These are phyloP conservation scores for Trifolium pratense DNA, from an alignment of 306 rosid species.

Conservation along the genomic window DNA sequence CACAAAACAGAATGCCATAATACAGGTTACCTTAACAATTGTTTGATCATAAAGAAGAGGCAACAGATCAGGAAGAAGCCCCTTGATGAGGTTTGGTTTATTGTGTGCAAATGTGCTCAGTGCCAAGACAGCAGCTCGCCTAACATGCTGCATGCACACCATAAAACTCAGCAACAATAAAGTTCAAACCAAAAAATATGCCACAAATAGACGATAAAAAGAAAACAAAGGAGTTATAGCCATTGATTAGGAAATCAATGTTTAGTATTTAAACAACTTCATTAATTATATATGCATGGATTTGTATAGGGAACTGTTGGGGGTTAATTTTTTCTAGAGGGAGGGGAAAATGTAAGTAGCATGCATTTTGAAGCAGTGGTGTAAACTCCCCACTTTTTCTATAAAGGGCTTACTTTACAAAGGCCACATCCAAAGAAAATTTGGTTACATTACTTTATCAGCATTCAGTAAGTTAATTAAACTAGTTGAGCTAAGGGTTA, in stretches of 20 bases:
- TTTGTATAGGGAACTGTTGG: background rate
- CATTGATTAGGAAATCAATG: background rate
- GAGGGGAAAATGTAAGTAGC: background rate
- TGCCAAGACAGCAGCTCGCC: constrained; percentile 99
- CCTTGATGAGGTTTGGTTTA: constrained; percentile 93
- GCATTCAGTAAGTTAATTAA: constrained; percentile 26
- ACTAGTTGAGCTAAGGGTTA: too few relatives aligned
- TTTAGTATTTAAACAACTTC: background rate
- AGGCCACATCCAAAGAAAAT: background rate
- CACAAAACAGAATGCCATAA: constrained; percentile 1
- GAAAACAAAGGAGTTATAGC: background rate
- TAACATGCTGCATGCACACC: constrained; percentile 78
- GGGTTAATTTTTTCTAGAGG: background rate
- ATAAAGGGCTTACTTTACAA: background rate
- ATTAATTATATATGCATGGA: background rate
- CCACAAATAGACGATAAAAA: constrained; percentile 19
- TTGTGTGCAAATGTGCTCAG: constrained; percentile 98
- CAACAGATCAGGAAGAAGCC: constrained; percentile 89
- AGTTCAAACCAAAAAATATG: constrained; percentile 41
- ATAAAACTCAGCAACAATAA: constrained; percentile 40
- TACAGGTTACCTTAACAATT: constrained; percentile 75
- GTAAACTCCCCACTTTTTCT: background rate
- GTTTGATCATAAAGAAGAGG: constrained; percentile 99
- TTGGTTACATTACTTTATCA: constrained; percentile 16
- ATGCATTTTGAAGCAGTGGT: background rate